Evolutionary conservation across 257 asterid genomes (phyloP), one percentile per base, ranked within the genome.

Genomic region (Scutellaria minor): DNA sequence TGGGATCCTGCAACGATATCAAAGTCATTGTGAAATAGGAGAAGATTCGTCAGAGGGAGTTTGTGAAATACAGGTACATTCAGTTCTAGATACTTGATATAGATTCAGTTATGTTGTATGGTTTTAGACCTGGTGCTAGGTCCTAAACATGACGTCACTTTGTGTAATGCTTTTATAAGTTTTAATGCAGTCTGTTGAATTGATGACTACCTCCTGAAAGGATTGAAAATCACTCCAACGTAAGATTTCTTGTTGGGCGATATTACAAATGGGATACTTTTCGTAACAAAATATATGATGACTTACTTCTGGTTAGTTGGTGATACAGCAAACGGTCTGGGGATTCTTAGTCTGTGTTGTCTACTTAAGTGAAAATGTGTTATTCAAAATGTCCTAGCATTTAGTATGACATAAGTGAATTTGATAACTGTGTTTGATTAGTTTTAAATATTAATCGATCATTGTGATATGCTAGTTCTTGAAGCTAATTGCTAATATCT

Each of bases 1-100:
- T 2, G 81, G 65, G 31, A 72, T 73, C 74, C 67, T 80, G 66
- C 56, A 57, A 24, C 70, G 75, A 37, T 77, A 80, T 63, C 77
- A 64, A 14, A 52, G 6, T 7, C 40, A 20, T 5, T 62, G 5
- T 48, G 84, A 72, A 51, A 27, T 20, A 14, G 77, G 42, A 22
- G 62, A 71, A 56, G 59, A 55, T 64, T 37, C 74, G 39, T 62
- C 79, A 2, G 22, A 65, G 7, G 81, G 53, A 50, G 75, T 13
- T 67, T 9, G 18, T 47, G 81, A 15, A 37, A 63, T 57, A 8
- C 76, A 22, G 81, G 84, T 76, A 68, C 22, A 20, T 47, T 11
- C 64, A 52, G 20, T 48, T 47, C 18, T 12, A 5, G 18, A 24
- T 24, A 6, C 14, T 27, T n/a, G 3, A 31, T 31, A 31, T 31